phyloP scores from a whole-genome alignment of 1,284 basidiomycete species.

The Irpex sp. region DNA sequence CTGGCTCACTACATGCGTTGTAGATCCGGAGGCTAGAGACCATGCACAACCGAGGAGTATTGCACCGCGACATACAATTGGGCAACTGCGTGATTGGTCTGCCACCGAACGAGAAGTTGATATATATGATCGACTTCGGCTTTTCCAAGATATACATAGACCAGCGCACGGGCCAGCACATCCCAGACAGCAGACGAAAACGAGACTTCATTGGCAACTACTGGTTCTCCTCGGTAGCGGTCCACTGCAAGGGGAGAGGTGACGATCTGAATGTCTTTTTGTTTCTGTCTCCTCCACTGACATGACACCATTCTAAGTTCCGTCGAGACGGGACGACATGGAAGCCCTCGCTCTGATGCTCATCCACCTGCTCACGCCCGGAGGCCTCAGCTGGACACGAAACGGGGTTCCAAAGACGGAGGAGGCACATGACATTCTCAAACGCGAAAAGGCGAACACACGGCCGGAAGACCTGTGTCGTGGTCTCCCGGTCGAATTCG shows the following conservation, averaged over 20 bases:
- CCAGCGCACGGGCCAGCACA: slow-evolving; percentile 54
- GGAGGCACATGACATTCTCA: slow-evolving; percentile 56
- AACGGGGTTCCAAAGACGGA: slow-evolving; percentile 71
- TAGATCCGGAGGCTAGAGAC: slow-evolving; percentile 66
- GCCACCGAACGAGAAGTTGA: slow-evolving; percentile 47
- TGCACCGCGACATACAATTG: slow-evolving; percentile 75
- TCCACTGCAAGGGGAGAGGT: slow-evolving; percentile 75
- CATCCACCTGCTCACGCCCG: slow-evolving; percentile 70
- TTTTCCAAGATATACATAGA: slow-evolving; percentile 77
- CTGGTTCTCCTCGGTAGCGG: slow-evolving; percentile 72
- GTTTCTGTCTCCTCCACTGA: neutral
- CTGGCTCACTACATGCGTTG: neutral
- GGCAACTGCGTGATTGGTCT: slow-evolving; percentile 69
- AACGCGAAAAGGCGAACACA: slow-evolving; percentile 54
- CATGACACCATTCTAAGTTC: slow-evolving; percentile 39
- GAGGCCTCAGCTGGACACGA: slow-evolving; percentile 72
- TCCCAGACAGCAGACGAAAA: slow-evolving; percentile 59
- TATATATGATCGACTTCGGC: slow-evolving; percentile 83
- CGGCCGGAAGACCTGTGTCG: slow-evolving; percentile 65
- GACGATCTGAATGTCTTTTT: slow-evolving; percentile 4
- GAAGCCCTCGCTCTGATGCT: slow-evolving; percentile 75
- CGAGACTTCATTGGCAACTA: slow-evolving; percentile 79
- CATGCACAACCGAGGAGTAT: slow-evolving; percentile 68
- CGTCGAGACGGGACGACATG: slow-evolving; percentile 71
- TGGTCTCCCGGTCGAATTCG: slow-evolving; percentile 65